phyloP scores from a whole-genome alignment of 1,284 basidiomycete species.

The Rhodotorula sp. region DNA sequence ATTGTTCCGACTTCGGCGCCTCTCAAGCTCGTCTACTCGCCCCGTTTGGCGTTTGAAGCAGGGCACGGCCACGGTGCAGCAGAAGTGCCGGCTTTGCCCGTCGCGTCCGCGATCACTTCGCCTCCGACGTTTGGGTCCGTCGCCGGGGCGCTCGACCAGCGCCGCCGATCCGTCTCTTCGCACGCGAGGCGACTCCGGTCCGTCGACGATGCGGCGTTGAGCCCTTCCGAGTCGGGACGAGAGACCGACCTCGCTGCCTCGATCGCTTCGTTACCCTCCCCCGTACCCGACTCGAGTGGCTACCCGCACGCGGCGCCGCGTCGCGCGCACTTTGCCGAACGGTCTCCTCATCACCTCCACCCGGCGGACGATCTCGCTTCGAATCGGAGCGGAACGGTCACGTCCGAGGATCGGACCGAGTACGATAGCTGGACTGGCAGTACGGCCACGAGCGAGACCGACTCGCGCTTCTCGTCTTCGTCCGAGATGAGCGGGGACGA shows the following conservation, averaged over 20 bases:
- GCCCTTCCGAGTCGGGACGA: background rate
- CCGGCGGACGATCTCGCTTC: background rate
- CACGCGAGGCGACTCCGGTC: background rate
- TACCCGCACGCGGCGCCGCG: background rate
- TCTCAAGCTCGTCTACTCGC: conserved; percentile 22
- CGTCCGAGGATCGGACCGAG: conserved; percentile 8
- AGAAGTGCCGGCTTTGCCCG: no score
- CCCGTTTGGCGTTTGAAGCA: background rate
- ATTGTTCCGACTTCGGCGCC: background rate
- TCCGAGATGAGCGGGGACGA: conserved; percentile 10
- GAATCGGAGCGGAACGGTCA: background rate
- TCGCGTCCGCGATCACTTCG: background rate
- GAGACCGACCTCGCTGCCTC: background rate
- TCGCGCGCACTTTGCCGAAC: background rate
- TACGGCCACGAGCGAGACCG: conserved; percentile 14
- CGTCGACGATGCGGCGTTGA: background rate
- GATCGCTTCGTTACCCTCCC: background rate
- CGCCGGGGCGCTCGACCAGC: background rate
- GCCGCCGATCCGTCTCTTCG: background rate
- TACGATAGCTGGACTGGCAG: conserved; percentile 26
- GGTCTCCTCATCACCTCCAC: background rate
- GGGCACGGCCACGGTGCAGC: no score
- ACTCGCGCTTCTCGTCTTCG: conserved; percentile 6
- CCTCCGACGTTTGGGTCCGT: background rate
- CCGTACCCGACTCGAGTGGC: background rate